A percentile compares a stretch with the other conserved stretches of the same genome.
These are phyloP conservation scores for Hypoxylon sp. DNA, from an alignment of 2,329 filamentous ascomycete genomes.

Conservation along the genomic window DNA sequence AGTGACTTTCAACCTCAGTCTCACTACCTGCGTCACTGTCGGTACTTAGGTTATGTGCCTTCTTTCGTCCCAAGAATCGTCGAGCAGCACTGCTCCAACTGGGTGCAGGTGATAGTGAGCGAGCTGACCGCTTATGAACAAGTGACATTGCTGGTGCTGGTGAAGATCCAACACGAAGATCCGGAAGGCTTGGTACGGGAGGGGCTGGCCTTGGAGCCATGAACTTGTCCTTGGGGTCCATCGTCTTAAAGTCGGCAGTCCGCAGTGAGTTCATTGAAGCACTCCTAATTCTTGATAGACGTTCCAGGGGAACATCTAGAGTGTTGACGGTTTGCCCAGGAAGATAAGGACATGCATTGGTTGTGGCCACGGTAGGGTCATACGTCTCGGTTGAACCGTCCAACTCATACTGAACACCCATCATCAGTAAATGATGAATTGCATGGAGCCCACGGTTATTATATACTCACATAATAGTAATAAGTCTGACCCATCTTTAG, in stretches of 20 bases:
- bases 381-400: slow-evolving; percentile 83
- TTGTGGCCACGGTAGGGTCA: slow-evolving; percentile 80
- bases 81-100: slow-evolving; percentile 63
- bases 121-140: slow-evolving; percentile 58
- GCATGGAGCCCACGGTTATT: slow-evolving; percentile 15
- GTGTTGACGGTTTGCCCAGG: slow-evolving; percentile 92
- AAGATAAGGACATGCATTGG: slow-evolving; percentile 85
- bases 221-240: slow-evolving; percentile 84
- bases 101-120: slow-evolving; percentile 65
- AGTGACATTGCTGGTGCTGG: slow-evolving; percentile 52
- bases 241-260: slow-evolving; percentile 75
- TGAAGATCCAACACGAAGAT: slow-evolving; percentile 56
- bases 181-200: slow-evolving; percentile 61
- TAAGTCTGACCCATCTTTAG: slow-evolving; percentile 94
- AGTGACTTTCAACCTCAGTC: slow-evolving; percentile 47
- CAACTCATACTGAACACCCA: slow-evolving; percentile 76
- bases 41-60: slow-evolving; percentile 50
- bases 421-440: slow-evolving; percentile 45
- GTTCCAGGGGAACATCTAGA: slow-evolving; percentile 83
- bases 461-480: slow-evolving; percentile 88
- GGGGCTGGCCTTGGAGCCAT: slow-evolving; percentile 75
- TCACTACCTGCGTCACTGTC: slow-evolving; percentile 55
- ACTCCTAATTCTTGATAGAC: slow-evolving; percentile 70
- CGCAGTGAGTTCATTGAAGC: slow-evolving; percentile 75
- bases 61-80: slow-evolving; percentile 65